These are phyloP conservation scores for Leccinum aurantiacum DNA, from an alignment of 768 basidiomycete species.

Conservation along the genomic window DNA sequence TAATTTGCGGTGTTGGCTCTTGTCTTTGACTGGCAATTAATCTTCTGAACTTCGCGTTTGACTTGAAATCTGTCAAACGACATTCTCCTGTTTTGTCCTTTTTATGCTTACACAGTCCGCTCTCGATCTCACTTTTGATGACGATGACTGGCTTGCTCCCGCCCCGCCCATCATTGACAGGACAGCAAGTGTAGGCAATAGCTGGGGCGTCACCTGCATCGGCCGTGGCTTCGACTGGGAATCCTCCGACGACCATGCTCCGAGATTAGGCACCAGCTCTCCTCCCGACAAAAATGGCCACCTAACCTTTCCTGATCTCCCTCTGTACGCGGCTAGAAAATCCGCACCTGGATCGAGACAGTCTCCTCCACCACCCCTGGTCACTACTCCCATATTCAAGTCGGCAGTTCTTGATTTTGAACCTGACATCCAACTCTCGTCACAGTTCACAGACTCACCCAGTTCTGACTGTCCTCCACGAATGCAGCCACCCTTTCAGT, in stretches of 20 bases:
- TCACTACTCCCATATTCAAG: constrained; percentile 28
- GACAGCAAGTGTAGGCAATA: constrained; percentile 67
- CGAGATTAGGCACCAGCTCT: constrained; percentile 4
- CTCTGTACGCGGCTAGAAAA: constrained; percentile 9
- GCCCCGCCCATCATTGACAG: constrained; percentile 53
- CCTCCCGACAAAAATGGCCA: constrained; percentile 12
- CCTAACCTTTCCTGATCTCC: constrained; percentile 15
- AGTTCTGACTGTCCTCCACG: constrained; percentile 32
- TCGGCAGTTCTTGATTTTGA: constrained; percentile 23
- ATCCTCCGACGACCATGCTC: constrained; percentile 37
- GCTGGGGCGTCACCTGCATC: constrained; percentile 84
- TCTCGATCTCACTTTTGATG: constrained; percentile 65
- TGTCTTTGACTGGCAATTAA: neutral
- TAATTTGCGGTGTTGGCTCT: constrained; percentile 3
- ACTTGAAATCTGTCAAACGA: neutral
- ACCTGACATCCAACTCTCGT: constrained; percentile 28
- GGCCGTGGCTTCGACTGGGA: constrained; percentile 83
- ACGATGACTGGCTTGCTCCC: constrained; percentile 65
- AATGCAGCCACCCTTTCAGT: constrained; percentile 23
- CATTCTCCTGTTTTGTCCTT: neutral
- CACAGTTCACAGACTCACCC: constrained; percentile 33
- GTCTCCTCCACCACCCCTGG: constrained; percentile 16
- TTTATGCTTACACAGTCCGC: constrained; percentile 60
- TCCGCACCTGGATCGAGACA: constrained; percentile 9
- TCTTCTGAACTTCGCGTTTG: constrained; percentile 2